Evolutionary conservation across 805 yeast genomes (phyloP), one percentile per base, ranked within the genome.

Genomic region (Kodamaea fukazawae): DNA sequence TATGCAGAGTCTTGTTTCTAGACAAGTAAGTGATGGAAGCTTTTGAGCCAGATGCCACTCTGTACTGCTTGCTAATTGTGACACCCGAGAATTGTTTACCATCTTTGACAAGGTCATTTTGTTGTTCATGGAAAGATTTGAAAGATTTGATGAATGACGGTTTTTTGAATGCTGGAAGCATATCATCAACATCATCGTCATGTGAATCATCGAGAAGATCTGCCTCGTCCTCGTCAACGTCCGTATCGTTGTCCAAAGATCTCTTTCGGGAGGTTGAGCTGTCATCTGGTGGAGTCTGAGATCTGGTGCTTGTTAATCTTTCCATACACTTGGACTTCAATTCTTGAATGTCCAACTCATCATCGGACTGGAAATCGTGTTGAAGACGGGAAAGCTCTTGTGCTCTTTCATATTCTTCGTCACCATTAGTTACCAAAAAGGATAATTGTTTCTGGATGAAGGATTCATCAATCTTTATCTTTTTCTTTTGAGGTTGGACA

Each of bases 21-120:
- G 81, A 75, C 53, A 77, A 54, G 40, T 73, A 74, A 33, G 82
- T 73, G 46, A 84, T 73, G 7, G 84, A 76, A 1, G 84, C 77
- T 44, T 70, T 75, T 4, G 76, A 63, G 6, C 82, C 76, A 1
- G 78, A 68, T 1, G 78, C 81, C 8, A 73, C 70, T 54, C 71
- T 79, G 50, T 77, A 76, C 20, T 73, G 69, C 25, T 74, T 75
- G 32, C 78, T 69, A 4, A 78, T 58, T 1, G 76, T 77, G 13
- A 81, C 84, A 4, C 74, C 73, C 15, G 65, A 53, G 44, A 69
- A 69, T 4, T 62, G 53, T 16, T 54, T 50, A 16, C 61, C 66
- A 16, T 71, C 73, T 27, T 67, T 73, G 40, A 67, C 65, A 40
- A 61, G 68, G 25, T 61, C 65, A 10, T 60, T 64, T 33, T 61